A percentile compares a stretch with the other conserved stretches of the same genome.
phyloP scores from a whole-genome alignment of 2,329 filamentous ascomycete genomes.

The Domatiomyces catenatus region DNA sequence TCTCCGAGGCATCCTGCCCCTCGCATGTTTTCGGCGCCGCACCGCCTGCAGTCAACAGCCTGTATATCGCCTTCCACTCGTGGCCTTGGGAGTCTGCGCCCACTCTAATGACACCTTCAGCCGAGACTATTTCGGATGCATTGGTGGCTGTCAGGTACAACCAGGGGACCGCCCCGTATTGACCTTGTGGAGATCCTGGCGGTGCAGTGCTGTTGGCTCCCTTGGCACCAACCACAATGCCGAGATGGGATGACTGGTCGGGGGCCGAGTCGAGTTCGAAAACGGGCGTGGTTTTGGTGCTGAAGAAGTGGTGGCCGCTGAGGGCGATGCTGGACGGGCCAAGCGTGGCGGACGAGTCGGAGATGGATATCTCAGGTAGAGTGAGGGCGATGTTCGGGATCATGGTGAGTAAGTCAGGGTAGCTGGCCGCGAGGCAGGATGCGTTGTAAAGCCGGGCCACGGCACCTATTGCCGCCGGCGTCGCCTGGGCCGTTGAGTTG shows the following conservation, averaged over 20 bases:
- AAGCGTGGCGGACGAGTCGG: constrained; percentile 22
- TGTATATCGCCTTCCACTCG: constrained; percentile 43
- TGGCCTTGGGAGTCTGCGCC: not conserved
- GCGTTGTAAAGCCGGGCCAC: constrained; percentile 76
- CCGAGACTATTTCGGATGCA: constrained; percentile 40
- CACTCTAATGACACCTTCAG: not conserved
- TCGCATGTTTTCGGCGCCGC: constrained; percentile 57
- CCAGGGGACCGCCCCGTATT: constrained; percentile 63
- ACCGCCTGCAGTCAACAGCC: constrained; percentile 71
- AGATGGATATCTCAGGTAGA: constrained; percentile 27
- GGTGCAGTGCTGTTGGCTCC: constrained; percentile 49
- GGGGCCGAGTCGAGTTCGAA: constrained; percentile 51
- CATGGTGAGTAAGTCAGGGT: constrained; percentile 48
- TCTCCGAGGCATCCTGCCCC: constrained; percentile 35
- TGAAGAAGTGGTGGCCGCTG: constrained; percentile 72
- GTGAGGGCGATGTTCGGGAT: constrained; percentile 55
- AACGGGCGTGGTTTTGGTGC: constrained; percentile 51
- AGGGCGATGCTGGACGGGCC: constrained; percentile 45
- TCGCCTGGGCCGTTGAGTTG: constrained; percentile 40
- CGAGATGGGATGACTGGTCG: constrained; percentile 31
- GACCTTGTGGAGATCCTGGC: constrained; percentile 41
- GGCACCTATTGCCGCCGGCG: constrained; percentile 55
- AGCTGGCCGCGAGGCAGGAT: constrained; percentile 58
- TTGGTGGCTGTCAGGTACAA: constrained; percentile 46
- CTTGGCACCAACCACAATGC: constrained; percentile 49